Evolutionary conservation across 768 basidiomycete species (phyloP), one percentile per base, ranked within the genome.

Genomic region (Fistulinella prunicolor): DNA sequence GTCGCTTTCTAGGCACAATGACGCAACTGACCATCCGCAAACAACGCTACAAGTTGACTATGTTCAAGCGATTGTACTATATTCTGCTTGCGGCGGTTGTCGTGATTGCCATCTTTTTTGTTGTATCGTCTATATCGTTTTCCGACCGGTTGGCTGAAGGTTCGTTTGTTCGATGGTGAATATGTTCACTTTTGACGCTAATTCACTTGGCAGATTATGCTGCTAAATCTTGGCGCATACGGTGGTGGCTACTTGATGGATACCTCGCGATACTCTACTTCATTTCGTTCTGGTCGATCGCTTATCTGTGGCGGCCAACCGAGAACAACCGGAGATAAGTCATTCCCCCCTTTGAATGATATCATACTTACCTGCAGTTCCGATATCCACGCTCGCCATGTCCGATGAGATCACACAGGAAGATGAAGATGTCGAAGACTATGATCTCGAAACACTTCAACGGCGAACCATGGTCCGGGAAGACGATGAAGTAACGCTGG

Each of bases 191-290:
- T 28, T 45, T 17, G 29, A 46, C 12, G 3, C n/a, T 38, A 42
- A 32, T 48, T 43, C 44, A 8, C 35, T n/a, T 19, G 30, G 4
- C 46, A 94, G 93, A 95, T 64, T 97, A 94, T 63, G 89, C 92
- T 14, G 88, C 93, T 6, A 87, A 85, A 51, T 85, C 90, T 16
- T 97, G 94, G 94, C 79, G 76, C 50, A 76, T 80, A 46, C 85
- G 94, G 40, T 99, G 96, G 96, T 93, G 93, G 87, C 74, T 99
- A 6, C 77, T 99, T 35, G 96, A 99, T 60, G 96, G 94, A 16
- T 98, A 92, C 77, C 78, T 98, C 38, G 83, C 89, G 2, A 76
- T 94, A 38, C 81, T 98, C 21, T 98, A 95, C 65, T 78, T 96
- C 38, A 70, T 76, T 23, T 82, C 85, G 28, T 98, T 98, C 66